Base-by-base conservation (phyloP, 768 basidiomycete genomes). In the Lyophyllum semitale region DNA sequence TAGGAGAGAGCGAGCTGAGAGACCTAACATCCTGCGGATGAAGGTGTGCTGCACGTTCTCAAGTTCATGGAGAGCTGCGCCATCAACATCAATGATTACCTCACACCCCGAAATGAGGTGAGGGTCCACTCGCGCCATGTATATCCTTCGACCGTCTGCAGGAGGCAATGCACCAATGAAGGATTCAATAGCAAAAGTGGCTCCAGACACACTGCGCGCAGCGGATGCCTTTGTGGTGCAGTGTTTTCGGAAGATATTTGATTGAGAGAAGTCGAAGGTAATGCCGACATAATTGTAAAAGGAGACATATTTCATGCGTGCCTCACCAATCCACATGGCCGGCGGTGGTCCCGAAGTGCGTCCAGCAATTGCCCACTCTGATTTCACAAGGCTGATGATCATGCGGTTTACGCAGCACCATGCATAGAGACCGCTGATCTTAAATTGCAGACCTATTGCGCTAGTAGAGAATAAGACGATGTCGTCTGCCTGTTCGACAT, bases 401-500 rank as follows among this genome's bases (percentile, higher is more conserved):
- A 68, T 60, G 29, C 62, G 65, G 53, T 72, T 71, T 4, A 40
- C 40, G 22, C 37, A 37, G 53, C 66, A 65, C 67, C 68, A 72
- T 2, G 15, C 13, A 3, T 35, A 38, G 20, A 69, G 62, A 0
- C 15, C 22, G n/a, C 62, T 32, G 25, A 68, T 38, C 15, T 60
- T 62, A 0, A 29, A 11, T 43, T 67, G 67, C 8, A 67, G 37
- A 3, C 58, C 68, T 0, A n/a, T 52, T 0, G 58, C 18, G 0
- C 61, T 55, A 22, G 54, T 62, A 1, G 66, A 64, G 9, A 66
- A 37, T 3, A 68, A 26, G 6, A 59, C 45, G n/a, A 70, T 47
- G 48, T 70, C 68, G 35, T 70, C 67, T 2, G 68, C 67, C 32
- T 67, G 67, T 29, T 64, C 67, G 7, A 68, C 38, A 37, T 67